Evolutionary conservation across 2,329 filamentous ascomycete genomes (phyloP).

Genomic region (Colletotrichum sp.): DNA sequence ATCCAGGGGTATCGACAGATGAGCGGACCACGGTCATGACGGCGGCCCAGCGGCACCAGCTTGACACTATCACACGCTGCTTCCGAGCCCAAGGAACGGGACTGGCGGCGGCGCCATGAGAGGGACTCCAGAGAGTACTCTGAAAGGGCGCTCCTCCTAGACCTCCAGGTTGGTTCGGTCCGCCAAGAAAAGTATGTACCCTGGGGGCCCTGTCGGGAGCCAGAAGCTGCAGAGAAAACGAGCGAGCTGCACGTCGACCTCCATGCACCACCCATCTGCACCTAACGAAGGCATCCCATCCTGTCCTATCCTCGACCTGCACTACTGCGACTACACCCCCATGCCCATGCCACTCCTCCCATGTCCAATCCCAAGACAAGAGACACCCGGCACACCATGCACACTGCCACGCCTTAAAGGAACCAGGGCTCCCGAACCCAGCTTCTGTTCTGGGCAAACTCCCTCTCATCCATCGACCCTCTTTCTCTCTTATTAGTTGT

Average conservation of each 20-base stretch:
- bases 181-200: not conserved
- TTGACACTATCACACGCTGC: not conserved
- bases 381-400: not conserved
- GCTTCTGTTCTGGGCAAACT: conserved; percentile 3
- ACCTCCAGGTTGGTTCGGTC: not conserved
- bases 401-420: conserved; percentile 18
- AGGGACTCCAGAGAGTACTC: not conserved
- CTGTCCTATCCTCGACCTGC: not conserved
- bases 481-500: not conserved
- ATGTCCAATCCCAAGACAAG: conserved; percentile 8
- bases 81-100: not conserved
- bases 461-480: conserved; percentile 1
- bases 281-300: not conserved
- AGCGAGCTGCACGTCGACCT: conserved; percentile 6
- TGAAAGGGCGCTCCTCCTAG: not conserved
- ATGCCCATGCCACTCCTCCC: not conserved
- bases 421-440: conserved; percentile 19
- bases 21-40: not conserved
- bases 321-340: not conserved
- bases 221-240: conserved; percentile 9
- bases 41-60: not conserved
- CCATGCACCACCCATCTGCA: conserved; percentile 5
- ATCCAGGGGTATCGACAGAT: not conserved
- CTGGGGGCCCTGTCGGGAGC: not conserved
- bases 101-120: conserved; percentile 1